Evolutionary conservation across 169 alveolate species (phyloP).

Genomic region (Blepharisma undulans): DNA sequence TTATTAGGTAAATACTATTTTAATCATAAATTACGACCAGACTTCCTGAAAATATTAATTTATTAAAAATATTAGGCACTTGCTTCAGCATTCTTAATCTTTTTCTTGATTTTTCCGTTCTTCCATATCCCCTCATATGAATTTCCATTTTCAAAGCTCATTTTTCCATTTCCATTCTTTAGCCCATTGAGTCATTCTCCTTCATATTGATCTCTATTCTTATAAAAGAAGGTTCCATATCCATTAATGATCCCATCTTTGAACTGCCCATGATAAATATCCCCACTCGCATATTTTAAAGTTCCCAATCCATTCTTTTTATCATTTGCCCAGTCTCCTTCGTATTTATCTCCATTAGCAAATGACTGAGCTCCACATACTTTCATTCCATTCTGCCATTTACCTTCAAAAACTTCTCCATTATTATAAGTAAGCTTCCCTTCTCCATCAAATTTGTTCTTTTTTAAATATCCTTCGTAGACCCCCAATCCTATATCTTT

Average conservation of each 20-base stretch:
- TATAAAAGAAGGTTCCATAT: conserved; percentile 79
- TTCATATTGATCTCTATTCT: conserved; percentile 79
- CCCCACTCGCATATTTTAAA: not conserved
- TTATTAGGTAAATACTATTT: too few relatives aligned
- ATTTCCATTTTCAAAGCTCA: not conserved
- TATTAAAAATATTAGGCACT: not conserved
- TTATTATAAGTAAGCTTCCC: conserved; percentile 9
- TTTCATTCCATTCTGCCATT: conserved; percentile 81
- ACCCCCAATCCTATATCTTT: not conserved
- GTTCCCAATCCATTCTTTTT: not conserved
- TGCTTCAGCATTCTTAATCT: not conserved
- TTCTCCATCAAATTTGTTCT: not conserved
- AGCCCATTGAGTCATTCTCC: conserved; percentile 30
- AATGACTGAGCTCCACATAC: not conserved
- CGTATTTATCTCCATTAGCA: conserved; percentile 71
- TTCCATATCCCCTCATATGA: conserved; percentile 38
- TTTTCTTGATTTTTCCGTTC: conserved; percentile 2
- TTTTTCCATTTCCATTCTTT: conserved; percentile 31
- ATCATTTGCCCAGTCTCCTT: conserved; percentile 34
- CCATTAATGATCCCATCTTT: conserved; percentile 38
- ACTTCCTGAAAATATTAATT: too few relatives aligned
- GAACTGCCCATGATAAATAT: not conserved
- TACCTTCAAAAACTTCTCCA: conserved; percentile 70
- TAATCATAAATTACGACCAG: too few relatives aligned
- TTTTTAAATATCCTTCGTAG: not conserved